These are phyloP conservation scores for Cicer bijugum DNA, from an alignment of 306 rosid genomes.

Conservation along the genomic window DNA sequence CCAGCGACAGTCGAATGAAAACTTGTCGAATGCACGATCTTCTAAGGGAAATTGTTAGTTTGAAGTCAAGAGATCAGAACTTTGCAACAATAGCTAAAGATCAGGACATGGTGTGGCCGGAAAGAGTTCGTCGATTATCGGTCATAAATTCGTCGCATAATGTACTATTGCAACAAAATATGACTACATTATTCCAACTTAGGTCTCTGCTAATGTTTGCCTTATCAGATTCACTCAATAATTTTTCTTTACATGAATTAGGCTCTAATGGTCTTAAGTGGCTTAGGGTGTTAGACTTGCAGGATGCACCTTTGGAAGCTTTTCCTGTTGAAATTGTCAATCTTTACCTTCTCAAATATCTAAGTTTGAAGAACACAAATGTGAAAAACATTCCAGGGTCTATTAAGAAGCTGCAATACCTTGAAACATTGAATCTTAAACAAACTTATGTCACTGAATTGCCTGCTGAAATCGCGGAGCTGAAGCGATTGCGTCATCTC, in stretches of 20 bases:
- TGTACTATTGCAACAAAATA: conserved; percentile 41
- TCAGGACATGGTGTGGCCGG: conserved; percentile 52
- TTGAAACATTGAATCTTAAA: conserved; percentile 63
- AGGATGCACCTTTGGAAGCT: conserved; percentile 51
- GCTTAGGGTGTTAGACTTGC: conserved; percentile 56
- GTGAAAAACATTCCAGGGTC: conserved; percentile 55
- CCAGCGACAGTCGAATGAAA: conserved; percentile 52
- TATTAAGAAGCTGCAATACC: conserved; percentile 52
- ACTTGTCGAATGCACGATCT: conserved; percentile 60
- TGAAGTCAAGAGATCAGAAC: conserved; percentile 61
- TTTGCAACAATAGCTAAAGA: conserved; percentile 59
- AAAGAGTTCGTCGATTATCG: conserved; percentile 63
- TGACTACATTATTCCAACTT: conserved; percentile 47
- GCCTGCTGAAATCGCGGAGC: conserved; percentile 65
- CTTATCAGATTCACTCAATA: conserved; percentile 49
- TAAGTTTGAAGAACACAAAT: conserved; percentile 59
- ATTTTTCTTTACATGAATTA: conserved; percentile 35
- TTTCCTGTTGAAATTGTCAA: conserved; percentile 54
- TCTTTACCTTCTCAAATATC: conserved; percentile 55
- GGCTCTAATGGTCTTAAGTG: conserved; percentile 46
- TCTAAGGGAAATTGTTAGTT: conserved; percentile 55
- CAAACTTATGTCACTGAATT: conserved; percentile 56
- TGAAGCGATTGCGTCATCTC: conserved; percentile 55
- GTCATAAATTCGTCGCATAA: conserved; percentile 44
- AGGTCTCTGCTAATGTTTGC: conserved; percentile 62